A percentile compares a stretch with the other conserved stretches of the same genome.
phyloP scores from a whole-genome alignment of 2,329 filamentous ascomycete genomes.

The Xylariaceae sp. region DNA sequence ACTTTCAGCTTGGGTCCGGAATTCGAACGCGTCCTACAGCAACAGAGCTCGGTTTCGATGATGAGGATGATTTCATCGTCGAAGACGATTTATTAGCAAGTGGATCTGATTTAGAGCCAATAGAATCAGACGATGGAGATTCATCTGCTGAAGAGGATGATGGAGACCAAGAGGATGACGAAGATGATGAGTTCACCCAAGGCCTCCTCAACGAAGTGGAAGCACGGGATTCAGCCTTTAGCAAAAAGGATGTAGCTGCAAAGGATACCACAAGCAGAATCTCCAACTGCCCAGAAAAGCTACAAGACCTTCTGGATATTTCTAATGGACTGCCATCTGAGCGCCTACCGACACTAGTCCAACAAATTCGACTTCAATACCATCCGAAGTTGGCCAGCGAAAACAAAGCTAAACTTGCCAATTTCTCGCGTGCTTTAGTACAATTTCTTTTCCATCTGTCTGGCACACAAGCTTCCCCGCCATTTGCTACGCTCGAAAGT shows the following conservation, averaged over 20 bases:
- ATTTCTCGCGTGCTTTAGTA: conserved; percentile 63
- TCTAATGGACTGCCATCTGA: conserved; percentile 57
- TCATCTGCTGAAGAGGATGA: conserved; percentile 9
- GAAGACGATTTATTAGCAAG: conserved; percentile 86
- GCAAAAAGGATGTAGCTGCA: conserved; percentile 25
- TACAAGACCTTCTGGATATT: conserved; percentile 68
- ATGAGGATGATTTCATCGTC: conserved; percentile 90
- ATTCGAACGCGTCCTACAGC: conserved; percentile 55
- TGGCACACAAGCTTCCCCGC: conserved; percentile 37
- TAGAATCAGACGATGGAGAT: conserved; percentile 32
- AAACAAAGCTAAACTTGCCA: conserved; percentile 77
- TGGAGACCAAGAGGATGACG: conserved; percentile 47
- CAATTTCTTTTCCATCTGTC: conserved; percentile 55
- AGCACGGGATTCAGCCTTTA: conserved; percentile 49
- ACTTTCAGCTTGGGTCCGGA: conserved; percentile 58
- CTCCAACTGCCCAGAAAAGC: conserved; percentile 78
- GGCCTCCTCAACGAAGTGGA: conserved; percentile 61
- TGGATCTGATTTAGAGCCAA: conserved; percentile 64
- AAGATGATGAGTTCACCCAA: conserved; percentile 69
- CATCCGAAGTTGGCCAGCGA: conserved; percentile 79
- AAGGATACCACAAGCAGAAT: conserved; percentile 54
- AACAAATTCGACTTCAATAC: conserved; percentile 87
- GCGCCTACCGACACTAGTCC: conserved; percentile 73
- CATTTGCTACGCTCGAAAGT: conserved; percentile 70
- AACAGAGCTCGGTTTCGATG: conserved; percentile 70